Evolutionary conservation across 2,329 filamentous ascomycete genomes (phyloP), one percentile per base, ranked within the genome.

Genomic region (Macrophomina phaseolina): DNA sequence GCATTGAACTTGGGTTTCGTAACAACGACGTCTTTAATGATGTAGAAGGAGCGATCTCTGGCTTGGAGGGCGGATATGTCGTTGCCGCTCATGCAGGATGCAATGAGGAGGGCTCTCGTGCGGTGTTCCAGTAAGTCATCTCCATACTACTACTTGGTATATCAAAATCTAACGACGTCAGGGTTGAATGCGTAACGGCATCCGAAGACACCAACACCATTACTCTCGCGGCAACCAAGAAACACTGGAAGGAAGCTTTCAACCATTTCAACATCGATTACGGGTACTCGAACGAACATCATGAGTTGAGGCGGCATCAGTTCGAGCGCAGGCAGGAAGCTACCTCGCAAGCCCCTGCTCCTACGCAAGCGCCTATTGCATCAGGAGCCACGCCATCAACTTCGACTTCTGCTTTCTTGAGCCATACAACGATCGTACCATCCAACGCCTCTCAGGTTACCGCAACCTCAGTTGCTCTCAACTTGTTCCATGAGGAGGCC

Each of bases 41-140:
- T 55, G 74, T 74, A 3, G 72, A 69, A 56, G 61, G 71, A 32
- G 73, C 75, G 48, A 74, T 72, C 52, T 67, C 70, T 46, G 68
- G 70, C 18, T 64, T 69, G 32, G 64, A 70, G 8, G 72, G 74
- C 49, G 69, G 73, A n/a, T 60, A 75, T n/a, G 69, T 79, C n/a
- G 73, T 80, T 55, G 79, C 77, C 1, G 78, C 78, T 11, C 77
- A 80, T 52, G 62, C 70, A 7, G 71, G 74, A 49, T 80, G 78
- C 62, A 79, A 78, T 36, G 52, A 67, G n/a, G 76, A 78, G 12
- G 77, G 77, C 6, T 75, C 77, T 67, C 74, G 77, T 34, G 66
- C 73, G 3, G 73, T 78, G 2, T 78, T 77, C 63, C 72, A 71
- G 77, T 75, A 69, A 70, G 73, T 68, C 16, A 16, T 8, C 7